These are phyloP conservation scores for Crithidia sp. DNA, from an alignment of 208 protist species.

Conservation along the genomic window DNA sequence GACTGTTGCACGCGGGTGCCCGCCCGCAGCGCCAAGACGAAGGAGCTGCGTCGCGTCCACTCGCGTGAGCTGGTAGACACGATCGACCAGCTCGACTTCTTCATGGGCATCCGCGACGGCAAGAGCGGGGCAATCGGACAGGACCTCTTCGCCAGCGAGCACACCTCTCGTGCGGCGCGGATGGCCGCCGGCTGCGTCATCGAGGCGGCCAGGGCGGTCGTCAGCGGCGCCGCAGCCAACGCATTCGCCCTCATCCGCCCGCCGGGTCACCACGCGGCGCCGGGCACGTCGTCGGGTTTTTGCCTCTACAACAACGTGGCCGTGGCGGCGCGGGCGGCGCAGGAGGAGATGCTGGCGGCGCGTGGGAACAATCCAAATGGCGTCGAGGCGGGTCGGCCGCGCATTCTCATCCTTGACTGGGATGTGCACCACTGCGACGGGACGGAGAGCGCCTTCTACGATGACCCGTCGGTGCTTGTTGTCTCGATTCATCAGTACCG, in stretches of 20 bases:
- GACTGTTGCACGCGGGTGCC: conserved; percentile 50
- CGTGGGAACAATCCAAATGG: too few species aligned
- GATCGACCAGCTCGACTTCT: conserved; percentile 80
- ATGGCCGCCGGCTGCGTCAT: conserved; percentile 76
- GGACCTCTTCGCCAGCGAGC: conserved; percentile 76
- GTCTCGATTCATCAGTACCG: conserved; percentile 94
- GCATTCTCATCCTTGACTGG: conserved; percentile 94
- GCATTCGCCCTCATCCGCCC: conserved; percentile 89
- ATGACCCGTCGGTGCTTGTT: conserved; percentile 92
- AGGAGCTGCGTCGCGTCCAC: conserved; percentile 83
- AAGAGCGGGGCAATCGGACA: conserved; percentile 49
- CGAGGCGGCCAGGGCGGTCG: conserved; percentile 66
- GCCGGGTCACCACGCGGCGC: conserved; percentile 84
- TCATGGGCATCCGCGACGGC: conserved; percentile 35
- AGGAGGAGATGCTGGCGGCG: conserved; percentile 45
- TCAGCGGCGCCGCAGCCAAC: conserved; percentile 65
- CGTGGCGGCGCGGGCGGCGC: conserved; percentile 82
- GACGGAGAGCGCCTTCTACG: conserved; percentile 93
- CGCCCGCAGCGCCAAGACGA: conserved; percentile 50
- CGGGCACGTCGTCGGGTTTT: conserved; percentile 74
- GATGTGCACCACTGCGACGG: conserved; percentile 97
- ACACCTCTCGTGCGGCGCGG: conserved; percentile 69
- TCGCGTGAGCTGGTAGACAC: conserved; percentile 65
- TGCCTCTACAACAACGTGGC: conserved; percentile 95
- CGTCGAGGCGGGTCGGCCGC: conserved; percentile 19